These are phyloP conservation scores for Beauveria brongniartii DNA, from an alignment of 2,329 filamentous ascomycete species.

Conservation along the genomic window DNA sequence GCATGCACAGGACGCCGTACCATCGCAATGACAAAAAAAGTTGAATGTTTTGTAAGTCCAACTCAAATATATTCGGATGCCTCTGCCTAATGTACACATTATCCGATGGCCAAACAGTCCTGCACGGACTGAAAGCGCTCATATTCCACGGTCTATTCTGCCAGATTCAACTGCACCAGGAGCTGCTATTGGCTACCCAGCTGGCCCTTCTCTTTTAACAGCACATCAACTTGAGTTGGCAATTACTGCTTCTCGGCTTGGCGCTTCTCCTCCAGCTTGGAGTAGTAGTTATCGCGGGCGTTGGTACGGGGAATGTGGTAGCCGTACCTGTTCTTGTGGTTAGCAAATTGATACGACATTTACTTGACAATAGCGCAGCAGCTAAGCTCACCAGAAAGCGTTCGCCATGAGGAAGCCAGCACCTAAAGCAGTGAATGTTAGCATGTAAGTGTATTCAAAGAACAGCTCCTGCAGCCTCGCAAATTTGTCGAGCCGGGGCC, in stretches of 20 bases:
- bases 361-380: neutral
- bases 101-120: constrained; percentile 7
- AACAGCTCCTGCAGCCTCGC: neutral
- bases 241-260: constrained; percentile 27
- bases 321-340: constrained; percentile 42
- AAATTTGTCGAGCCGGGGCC: neutral
- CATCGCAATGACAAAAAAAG: neutral
- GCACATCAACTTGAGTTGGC: neutral
- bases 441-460: neutral
- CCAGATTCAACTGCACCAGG: neutral
- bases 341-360: neutral
- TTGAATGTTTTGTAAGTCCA: neutral
- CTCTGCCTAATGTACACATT: constrained; percentile 11
- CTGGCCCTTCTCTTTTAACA: neutral
- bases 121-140: neutral
- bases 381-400: constrained; percentile 44
- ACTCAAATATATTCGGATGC: constrained; percentile 2
- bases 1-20: neutral
- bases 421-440: constrained; percentile 28
- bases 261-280: constrained; percentile 49
- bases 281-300: constrained; percentile 51
- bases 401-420: constrained; percentile 47
- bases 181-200: neutral
- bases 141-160: constrained; percentile 3
- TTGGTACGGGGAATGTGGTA: constrained; percentile 53